These are phyloP conservation scores for Psilocybe sp. DNA, from an alignment of 768 basidiomycete species.

Conservation along the genomic window DNA sequence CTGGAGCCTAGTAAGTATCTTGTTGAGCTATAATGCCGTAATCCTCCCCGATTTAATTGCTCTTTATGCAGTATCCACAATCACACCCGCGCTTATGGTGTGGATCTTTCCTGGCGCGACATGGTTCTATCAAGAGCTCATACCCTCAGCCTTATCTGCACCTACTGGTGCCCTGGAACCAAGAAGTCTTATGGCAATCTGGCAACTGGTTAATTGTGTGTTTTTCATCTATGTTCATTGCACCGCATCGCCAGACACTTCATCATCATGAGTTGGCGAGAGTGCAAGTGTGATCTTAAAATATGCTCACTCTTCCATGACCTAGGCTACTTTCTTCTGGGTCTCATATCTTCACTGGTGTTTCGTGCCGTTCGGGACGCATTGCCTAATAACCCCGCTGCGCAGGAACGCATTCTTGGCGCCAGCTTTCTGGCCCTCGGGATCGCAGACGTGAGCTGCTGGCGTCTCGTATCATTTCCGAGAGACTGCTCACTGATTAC, in stretches of 20 bases:
- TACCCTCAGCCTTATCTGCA: conserved; percentile 41
- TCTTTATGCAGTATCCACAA: conserved; percentile 31
- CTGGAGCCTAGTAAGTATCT: conserved; percentile 54
- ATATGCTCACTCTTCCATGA: conserved; percentile 5
- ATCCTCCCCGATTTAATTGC: not conserved
- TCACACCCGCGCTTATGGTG: conserved; percentile 34
- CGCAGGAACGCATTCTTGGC: conserved; percentile 71
- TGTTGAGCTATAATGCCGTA: not conserved
- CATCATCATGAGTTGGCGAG: too few species aligned
- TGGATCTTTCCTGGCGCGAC: conserved; percentile 58
- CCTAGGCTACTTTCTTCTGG: conserved; percentile 33
- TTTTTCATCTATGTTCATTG: not conserved
- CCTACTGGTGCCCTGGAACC: conserved; percentile 36
- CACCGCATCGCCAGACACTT: not conserved
- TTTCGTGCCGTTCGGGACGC: conserved; percentile 69
- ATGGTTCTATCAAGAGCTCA: conserved; percentile 68
- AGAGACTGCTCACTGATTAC: not conserved
- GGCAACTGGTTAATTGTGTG: conserved; percentile 69
- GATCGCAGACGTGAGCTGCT: conserved; percentile 63
- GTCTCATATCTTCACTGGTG: conserved; percentile 60
- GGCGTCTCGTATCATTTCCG: not conserved
- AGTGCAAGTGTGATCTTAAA: too few species aligned
- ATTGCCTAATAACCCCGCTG: conserved; percentile 51
- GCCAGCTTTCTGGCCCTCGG: conserved; percentile 64
- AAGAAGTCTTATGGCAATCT: conserved; percentile 58